Conservation (phyloP, 129 eudicot species). For the Helichrysum umbraculigerum region DNA sequence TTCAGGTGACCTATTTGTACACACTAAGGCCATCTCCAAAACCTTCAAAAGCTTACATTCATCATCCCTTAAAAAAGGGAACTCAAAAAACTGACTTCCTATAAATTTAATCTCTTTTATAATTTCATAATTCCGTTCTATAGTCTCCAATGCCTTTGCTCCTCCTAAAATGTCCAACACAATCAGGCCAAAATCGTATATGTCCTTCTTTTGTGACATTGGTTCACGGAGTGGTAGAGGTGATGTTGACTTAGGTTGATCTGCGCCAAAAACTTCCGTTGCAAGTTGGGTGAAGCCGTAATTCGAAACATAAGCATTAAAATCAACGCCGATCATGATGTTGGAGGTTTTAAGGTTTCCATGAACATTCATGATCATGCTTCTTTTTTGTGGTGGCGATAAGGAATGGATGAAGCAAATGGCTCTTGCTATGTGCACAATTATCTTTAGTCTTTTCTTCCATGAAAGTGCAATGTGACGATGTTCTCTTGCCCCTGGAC, state of each 20-base stretch:
- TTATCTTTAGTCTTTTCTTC: conserved; percentile 52
- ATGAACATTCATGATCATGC: conserved; percentile 44
- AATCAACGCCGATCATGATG: conserved; percentile 51
- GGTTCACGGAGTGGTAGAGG: conserved; percentile 13
- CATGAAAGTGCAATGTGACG: conserved; percentile 51
- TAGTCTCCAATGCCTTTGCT: conserved; percentile 28
- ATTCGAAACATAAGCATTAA: conserved; percentile 47
- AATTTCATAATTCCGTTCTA: conserved; percentile 16
- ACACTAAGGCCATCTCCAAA: conserved; percentile 47
- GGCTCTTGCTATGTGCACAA: conserved; percentile 46
- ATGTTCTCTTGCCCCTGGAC: conserved; percentile 50
- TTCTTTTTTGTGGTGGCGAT: conserved; percentile 35
- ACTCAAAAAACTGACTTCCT: conserved; percentile 33
- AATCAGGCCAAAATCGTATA: conserved; percentile 45
- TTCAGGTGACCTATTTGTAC: conserved; percentile 44
- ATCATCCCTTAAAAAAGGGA: conserved; percentile 35
- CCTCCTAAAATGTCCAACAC: conserved; percentile 55
- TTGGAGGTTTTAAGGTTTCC: conserved; percentile 60
- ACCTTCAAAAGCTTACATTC: conserved; percentile 38
- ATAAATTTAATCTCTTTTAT: conserved; percentile 19
- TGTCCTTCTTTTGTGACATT: conserved; percentile 46
- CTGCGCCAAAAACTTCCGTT: conserved; percentile 28
- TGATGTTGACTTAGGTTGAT: conserved; percentile 27
- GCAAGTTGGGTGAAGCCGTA: conserved; percentile 57
- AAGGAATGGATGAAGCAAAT: conserved; percentile 55